Percentiles rank a stretch among this genome's conserved stretches.
Evolutionary conservation across 1,139 yeast genomes (phyloP).

Genomic region (Geotrichum histeridarum): DNA sequence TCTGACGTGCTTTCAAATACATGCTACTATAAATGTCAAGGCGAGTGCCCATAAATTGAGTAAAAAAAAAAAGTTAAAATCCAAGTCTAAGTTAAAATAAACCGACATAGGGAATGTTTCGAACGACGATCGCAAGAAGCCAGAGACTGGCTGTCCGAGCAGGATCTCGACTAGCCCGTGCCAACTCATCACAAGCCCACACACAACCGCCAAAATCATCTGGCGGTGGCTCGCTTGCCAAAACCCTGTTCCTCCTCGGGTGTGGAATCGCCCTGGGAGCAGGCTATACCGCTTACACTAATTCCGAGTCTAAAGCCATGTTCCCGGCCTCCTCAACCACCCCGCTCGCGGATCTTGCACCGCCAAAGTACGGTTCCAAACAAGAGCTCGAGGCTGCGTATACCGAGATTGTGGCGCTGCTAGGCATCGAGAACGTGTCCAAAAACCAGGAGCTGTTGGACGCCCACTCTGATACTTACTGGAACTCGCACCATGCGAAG

Average conservation of each 20-base stretch:
- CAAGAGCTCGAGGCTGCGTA: slow-evolving; percentile 44
- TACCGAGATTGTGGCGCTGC: slow-evolving; percentile 40
- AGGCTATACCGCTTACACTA: slow-evolving; percentile 10
- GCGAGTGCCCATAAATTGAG: no score
- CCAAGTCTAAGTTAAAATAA: no score
- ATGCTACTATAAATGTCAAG: no score
- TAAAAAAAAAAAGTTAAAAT: no score
- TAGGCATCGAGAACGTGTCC: slow-evolving; percentile 46
- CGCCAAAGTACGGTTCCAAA: slow-evolving; percentile 41
- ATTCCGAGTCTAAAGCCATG: slow-evolving; percentile 9
- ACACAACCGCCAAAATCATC: slow-evolving; percentile 9
- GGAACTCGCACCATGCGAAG: slow-evolving; percentile 59
- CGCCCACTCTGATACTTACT: slow-evolving; percentile 58
- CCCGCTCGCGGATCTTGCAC: slow-evolving; percentile 22
- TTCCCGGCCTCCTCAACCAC: slow-evolving; percentile 23
- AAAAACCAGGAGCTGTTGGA: slow-evolving; percentile 37
- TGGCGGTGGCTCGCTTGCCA: slow-evolving; percentile 23
- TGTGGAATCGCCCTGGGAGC: slow-evolving; percentile 17
- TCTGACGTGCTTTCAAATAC: no score
- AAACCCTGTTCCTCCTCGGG: slow-evolving; percentile 11
- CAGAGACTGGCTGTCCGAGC: no score
- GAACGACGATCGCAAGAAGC: no score
- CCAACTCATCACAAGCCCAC: not conserved
- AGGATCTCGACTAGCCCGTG: not conserved
- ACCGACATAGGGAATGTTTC: no score